Evolutionary conservation across 371 early-diverging fungal species (phyloP).

Genomic region (Catenaria anguillulae): DNA sequence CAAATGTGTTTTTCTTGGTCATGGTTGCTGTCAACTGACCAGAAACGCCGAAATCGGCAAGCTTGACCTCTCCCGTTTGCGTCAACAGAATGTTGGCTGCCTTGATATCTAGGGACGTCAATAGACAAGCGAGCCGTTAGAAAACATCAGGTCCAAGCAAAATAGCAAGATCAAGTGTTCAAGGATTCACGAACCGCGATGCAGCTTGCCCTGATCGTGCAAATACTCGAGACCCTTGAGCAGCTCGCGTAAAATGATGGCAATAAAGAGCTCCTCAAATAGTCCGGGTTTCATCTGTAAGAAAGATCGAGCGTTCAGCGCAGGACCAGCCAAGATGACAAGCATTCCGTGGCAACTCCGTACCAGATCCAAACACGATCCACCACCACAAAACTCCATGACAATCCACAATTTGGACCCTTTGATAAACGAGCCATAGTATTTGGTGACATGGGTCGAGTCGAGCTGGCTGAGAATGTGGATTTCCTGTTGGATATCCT

Average conservation of each 20-base stretch:
- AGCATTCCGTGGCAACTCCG: neutral
- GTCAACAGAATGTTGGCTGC: conserved; percentile 76
- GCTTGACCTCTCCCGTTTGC: conserved; percentile 69
- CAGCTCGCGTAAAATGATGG: conserved; percentile 79
- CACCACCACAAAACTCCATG: conserved; percentile 86
- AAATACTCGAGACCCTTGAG: conserved; percentile 86
- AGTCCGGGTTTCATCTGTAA: conserved; percentile 59
- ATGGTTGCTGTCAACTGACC: conserved; percentile 87
- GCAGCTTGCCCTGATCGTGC: conserved; percentile 83
- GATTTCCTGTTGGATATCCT: conserved; percentile 95
- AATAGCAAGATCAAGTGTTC: no score
- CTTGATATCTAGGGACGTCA: conserved; percentile 23
- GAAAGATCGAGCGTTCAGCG: neutral
- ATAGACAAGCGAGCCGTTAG: neutral
- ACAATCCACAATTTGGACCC: conserved; percentile 81
- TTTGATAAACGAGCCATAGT: conserved; percentile 63
- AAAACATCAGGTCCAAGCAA: conserved; percentile 4
- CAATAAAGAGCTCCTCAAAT: conserved; percentile 76
- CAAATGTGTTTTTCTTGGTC: conserved; percentile 93
- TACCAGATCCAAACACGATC: conserved; percentile 80
- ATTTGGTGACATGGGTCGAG: conserved; percentile 14
- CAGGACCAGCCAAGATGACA: no score
- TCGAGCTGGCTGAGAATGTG: conserved; percentile 86
- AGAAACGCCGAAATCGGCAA: conserved; percentile 96
- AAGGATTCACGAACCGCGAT: conserved; percentile 45